These are phyloP conservation scores for Effrenium voratum DNA, from an alignment of 73 alveolate genomes.

Conservation along the genomic window DNA sequence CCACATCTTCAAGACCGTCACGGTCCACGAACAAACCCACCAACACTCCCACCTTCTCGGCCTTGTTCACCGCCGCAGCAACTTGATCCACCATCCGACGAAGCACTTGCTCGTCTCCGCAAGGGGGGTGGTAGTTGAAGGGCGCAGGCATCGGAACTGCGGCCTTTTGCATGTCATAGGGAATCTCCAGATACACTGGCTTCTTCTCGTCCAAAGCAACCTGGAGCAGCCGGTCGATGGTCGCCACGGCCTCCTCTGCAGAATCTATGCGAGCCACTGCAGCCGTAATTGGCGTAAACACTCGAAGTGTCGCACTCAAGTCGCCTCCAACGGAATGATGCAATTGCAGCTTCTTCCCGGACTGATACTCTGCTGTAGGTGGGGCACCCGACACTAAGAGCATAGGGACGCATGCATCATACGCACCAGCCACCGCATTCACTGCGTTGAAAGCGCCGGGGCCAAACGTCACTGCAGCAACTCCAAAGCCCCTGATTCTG, in stretches of 20 bases:
- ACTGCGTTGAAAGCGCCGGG: slow-evolving; percentile 36
- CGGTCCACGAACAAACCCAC: slow-evolving; percentile 21
- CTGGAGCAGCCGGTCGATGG: slow-evolving; percentile 29
- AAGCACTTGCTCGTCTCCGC: slow-evolving; percentile 4
- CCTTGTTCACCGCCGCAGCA: not conserved
- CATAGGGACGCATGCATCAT: slow-evolving; percentile 9
- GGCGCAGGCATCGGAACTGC: not conserved
- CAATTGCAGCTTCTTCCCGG: not conserved
- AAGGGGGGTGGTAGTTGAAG: not conserved
- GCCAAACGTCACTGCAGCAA: slow-evolving; percentile 3
- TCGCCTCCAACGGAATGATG: slow-evolving; percentile 14
- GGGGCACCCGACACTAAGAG: slow-evolving; percentile 11
- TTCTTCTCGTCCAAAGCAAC: slow-evolving; percentile 1
- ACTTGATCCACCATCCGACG: not conserved
- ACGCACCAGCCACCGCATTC: slow-evolving; percentile 27
- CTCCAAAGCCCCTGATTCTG: slow-evolving; percentile 8
- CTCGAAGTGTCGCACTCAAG: not conserved
- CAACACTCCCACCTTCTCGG: slow-evolving; percentile 16
- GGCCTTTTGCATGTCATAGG: not conserved
- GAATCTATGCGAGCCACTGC: not conserved
- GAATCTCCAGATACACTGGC: slow-evolving; percentile 10
- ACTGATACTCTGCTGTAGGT: not conserved
- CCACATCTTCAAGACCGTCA: not conserved
- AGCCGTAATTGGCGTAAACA: slow-evolving; percentile 9
- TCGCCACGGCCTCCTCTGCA: slow-evolving; percentile 18